Conservation (phyloP, 2,329 filamentous ascomycete genomes). For the Dactylella cylindrospora region DNA sequence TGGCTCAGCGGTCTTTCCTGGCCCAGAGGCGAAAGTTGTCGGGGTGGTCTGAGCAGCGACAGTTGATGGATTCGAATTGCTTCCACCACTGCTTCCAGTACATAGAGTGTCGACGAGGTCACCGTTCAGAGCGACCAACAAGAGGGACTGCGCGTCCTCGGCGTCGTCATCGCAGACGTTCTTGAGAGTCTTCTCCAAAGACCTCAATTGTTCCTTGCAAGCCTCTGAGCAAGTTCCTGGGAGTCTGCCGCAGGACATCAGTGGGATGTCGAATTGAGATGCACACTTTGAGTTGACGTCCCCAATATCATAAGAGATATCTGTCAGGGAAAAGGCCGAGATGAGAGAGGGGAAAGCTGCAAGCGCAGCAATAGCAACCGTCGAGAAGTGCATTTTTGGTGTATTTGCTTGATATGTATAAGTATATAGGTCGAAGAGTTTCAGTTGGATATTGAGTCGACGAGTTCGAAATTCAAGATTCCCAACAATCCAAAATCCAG, state of each 20-base stretch:
- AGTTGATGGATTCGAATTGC: background rate
- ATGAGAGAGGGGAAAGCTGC: slow-evolving; percentile 31
- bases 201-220: slow-evolving; percentile 27
- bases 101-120: slow-evolving; percentile 29
- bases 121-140: slow-evolving; percentile 16
- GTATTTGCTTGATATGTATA: background rate
- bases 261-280: slow-evolving; percentile 38
- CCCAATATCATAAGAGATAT: slow-evolving; percentile 21
- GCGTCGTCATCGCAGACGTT: slow-evolving; percentile 17
- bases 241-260: slow-evolving; percentile 35
- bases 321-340: slow-evolving; percentile 26
- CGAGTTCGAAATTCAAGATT: background rate
- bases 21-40: slow-evolving; percentile 17
- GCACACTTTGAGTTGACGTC: slow-evolving; percentile 29
- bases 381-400: slow-evolving; percentile 39
- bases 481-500: too few species aligned
- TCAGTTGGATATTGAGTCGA: background rate
- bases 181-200: slow-evolving; percentile 31
- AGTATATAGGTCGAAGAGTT: too few species aligned
- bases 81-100: slow-evolving; percentile 4
- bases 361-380: slow-evolving; percentile 19
- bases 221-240: slow-evolving; percentile 26
- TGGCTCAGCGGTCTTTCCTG: slow-evolving; percentile 15
- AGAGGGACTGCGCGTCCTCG: slow-evolving; percentile 6
- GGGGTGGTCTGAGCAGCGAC: slow-evolving; percentile 1